Conservation (phyloP, 2,329 filamentous ascomycete species). For the Myriosclerotinia curreyana region DNA sequence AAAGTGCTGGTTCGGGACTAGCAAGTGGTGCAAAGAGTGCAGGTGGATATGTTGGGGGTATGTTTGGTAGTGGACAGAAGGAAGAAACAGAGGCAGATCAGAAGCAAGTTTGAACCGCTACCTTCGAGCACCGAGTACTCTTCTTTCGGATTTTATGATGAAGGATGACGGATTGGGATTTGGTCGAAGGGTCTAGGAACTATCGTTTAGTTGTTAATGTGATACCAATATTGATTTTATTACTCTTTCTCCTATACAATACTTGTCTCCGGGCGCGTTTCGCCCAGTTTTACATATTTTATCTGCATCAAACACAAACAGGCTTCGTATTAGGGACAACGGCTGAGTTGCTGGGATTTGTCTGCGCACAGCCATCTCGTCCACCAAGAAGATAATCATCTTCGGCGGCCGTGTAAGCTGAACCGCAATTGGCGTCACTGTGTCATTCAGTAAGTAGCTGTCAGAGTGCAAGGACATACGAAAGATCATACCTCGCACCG, state of each 20-base stretch:
- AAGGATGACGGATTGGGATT: neutral
- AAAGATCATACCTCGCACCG: slow-evolving; percentile 44
- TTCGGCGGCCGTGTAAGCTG: slow-evolving; percentile 44
- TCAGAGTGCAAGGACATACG: neutral
- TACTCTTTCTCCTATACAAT: neutral
- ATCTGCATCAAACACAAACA: slow-evolving; percentile 31
- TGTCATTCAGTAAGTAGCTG: neutral
- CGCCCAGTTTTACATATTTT: neutral
- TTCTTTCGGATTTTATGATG: neutral
- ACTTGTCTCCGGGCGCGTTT: no score
- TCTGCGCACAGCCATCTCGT: slow-evolving; percentile 40
- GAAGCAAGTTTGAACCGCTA: neutral
- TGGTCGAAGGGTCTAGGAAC: no score
- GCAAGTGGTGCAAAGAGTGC: slow-evolving; percentile 25
- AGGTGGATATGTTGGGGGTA: slow-evolving; percentile 23
- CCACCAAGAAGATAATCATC: slow-evolving; percentile 45
- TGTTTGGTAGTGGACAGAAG: slow-evolving; percentile 25
- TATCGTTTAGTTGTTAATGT: neutral
- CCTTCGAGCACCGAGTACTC: neutral
- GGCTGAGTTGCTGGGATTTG: slow-evolving; percentile 39
- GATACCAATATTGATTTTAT: neutral
- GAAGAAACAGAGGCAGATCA: neutral
- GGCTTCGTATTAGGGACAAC: slow-evolving; percentile 35
- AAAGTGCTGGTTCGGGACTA: slow-evolving; percentile 24
- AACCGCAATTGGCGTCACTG: slow-evolving; percentile 49